Conservation (phyloP, 306 rosid species). For the Casuarina glauca region DNA sequence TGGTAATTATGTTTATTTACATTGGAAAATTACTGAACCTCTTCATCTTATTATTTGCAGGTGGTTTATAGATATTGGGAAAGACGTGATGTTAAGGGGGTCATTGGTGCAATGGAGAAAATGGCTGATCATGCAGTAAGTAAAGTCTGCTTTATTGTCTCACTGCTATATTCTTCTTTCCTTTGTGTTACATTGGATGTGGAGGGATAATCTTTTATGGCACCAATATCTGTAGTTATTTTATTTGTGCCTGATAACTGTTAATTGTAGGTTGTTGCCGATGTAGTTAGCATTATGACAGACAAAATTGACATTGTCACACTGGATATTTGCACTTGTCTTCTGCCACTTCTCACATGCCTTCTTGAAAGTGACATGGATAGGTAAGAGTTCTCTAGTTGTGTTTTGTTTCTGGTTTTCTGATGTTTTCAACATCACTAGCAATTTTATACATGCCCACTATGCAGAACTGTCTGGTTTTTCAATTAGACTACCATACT, state of each 20-base stretch:
- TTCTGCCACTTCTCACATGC: conserved; percentile 69
- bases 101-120: conserved; percentile 77
- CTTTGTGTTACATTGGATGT: conserved; percentile 13
- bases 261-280: conserved; percentile 85
- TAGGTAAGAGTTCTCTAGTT: conserved; percentile 40
- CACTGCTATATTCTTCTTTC: conserved; percentile 3
- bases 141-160: conserved; percentile 24
- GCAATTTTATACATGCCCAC: too few relatives aligned
- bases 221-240: conserved; percentile 15
- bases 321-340: conserved; percentile 77
- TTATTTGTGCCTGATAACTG: conserved; percentile 21
- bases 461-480: not conserved
- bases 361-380: conserved; percentile 89
- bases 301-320: conserved; percentile 76
- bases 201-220: not conserved
- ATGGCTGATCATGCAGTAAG: conserved; percentile 94
- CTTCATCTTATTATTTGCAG: conserved; percentile 47
- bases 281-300: conserved; percentile 72
- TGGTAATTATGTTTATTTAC: not conserved
- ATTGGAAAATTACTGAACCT: conserved; percentile 33
- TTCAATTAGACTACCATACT: too few relatives aligned
- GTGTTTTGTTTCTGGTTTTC: not conserved
- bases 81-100: conserved; percentile 88
- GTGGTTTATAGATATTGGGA: conserved; percentile 87
- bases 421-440: too few relatives aligned